A percentile compares a stretch with the other conserved stretches of the same genome.
Conservation (phyloP, 2,329 filamentous ascomycete genomes). For the Phaeosphaeriaceae sp. region DNA sequence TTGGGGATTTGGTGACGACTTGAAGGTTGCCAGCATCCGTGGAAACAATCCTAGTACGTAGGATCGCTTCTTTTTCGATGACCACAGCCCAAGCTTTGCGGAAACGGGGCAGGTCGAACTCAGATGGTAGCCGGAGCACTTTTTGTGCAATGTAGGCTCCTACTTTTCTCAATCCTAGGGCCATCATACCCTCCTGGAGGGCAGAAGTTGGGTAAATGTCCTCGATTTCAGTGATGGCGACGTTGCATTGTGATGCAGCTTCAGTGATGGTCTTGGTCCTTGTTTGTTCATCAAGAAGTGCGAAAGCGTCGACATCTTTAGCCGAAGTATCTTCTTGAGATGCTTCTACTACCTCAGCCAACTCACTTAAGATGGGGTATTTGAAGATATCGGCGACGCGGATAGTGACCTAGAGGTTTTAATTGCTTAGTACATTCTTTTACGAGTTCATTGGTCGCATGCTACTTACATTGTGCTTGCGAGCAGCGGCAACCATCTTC, state of each 20-base stretch:
- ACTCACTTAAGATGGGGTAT: conserved; percentile 53
- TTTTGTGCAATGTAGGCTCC: conserved; percentile 33
- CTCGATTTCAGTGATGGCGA: conserved; percentile 10
- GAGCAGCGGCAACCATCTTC: conserved; percentile 12
- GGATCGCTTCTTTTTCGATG: conserved; percentile 50
- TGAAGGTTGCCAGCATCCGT: conserved; percentile 10
- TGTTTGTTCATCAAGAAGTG: conserved; percentile 3
- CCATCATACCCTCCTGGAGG: conserved; percentile 22
- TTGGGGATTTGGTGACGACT: conserved; percentile 9
- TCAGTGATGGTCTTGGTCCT: neutral
- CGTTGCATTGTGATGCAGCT: conserved; percentile 11
- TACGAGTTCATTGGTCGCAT: neutral
- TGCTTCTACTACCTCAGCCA: conserved; percentile 58
- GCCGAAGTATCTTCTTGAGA: conserved; percentile 15
- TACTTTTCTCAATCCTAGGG: conserved; percentile 11
- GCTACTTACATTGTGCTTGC: neutral
- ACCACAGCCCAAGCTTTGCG: conserved; percentile 51
- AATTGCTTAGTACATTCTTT: neutral
- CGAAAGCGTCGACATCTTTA: conserved; percentile 11
- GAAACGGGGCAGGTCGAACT: conserved; percentile 32
- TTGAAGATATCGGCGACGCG: conserved; percentile 49
- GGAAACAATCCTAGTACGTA: conserved; percentile 48
- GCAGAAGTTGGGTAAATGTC: conserved; percentile 23
- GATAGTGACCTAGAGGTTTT: conserved; percentile 23
- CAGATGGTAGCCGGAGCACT: conserved; percentile 35